Evolutionary conservation across 306 rosid species (phyloP), one percentile per base, ranked within the genome.

Genomic region (Ammopiptanthus mongolicus): DNA sequence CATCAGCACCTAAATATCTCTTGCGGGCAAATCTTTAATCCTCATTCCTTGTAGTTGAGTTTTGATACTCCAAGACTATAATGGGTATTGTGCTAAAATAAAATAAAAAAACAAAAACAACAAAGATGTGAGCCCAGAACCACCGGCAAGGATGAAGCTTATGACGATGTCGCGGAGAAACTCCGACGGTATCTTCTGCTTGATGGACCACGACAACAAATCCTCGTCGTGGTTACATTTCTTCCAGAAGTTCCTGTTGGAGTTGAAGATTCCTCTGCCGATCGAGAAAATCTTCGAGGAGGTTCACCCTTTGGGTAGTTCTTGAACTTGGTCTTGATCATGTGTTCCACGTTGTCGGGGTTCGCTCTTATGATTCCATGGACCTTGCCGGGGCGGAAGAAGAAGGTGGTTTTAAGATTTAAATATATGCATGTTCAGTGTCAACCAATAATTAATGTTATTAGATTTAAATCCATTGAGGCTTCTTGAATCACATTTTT

Each of bases 191-290:
- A 7, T 70, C 60, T 8, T 78, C 80, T 1, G 76, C 57, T 8
- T 84, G 3, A 93, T 87, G n/a, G 88, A 90, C 0, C 91, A 87
- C 3, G 96, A 92, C 3, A 92, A 14, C 21, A n/a, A n/a, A n/a
- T 69, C 60, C 0, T 76, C 75, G 0, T 34, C 5, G 4, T 76
- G 29, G 0, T 76, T 21, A 0, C 15, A 8, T 1, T 5, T 9
- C 15, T 21, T 82, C 97, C 96, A 92, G 53, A 80, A 79, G 0
- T 88, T 74, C 1, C 83, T 86, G 66, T 92, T 91, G 31, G 87
- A 77, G 73, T 85, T 90, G 76, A 92, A 92, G 82, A 92, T 90
- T 50, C 97, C 97, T 0, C 8, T 31, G 61, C 97, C n/a, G n/a
- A n/a, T n/a, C 97, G 41, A 90, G 71, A 58, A 90, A 87, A 39